Percentiles rank a stretch among this genome's conserved stretches.
These are phyloP conservation scores for Suillus subaureus DNA, from an alignment of 768 basidiomycete genomes.

Conservation along the genomic window DNA sequence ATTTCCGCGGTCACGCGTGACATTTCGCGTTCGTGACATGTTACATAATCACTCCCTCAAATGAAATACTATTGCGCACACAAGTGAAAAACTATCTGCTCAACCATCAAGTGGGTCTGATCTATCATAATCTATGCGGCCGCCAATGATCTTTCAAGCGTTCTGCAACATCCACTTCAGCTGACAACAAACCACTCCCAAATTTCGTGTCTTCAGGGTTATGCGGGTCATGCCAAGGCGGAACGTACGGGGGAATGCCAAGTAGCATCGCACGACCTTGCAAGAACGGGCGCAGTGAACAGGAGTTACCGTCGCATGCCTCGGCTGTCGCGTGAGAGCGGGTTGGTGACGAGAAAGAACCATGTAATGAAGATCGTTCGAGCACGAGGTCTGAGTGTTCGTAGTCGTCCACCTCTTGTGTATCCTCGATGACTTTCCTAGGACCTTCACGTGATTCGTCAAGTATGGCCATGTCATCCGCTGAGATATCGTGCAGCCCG, in stretches of 20 bases:
- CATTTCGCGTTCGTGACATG: conserved; percentile 5
- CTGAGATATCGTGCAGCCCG: not conserved
- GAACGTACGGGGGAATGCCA: conserved; percentile 28
- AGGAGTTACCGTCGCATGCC: not conserved
- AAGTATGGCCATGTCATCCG: conserved; percentile 2
- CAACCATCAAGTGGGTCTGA: not conserved
- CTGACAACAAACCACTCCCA: conserved; percentile 39
- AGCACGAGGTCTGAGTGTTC: conserved; percentile 9
- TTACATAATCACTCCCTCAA: not conserved
- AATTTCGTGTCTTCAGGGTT: conserved; percentile 6
- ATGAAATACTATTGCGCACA: not conserved
- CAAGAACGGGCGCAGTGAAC: conserved; percentile 34
- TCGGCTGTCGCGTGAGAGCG: not conserved
- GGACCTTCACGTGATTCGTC: conserved; percentile 10
- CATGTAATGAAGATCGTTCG: conserved; percentile 12
- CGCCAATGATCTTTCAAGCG: conserved; percentile 64
- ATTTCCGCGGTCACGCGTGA: conserved; percentile 3
- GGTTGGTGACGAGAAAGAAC: conserved; percentile 6
- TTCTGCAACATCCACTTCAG: conserved; percentile 65
- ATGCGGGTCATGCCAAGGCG: conserved; percentile 7
- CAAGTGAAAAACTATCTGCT: not conserved
- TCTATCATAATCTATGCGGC: conserved; percentile 53
- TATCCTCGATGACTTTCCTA: conserved; percentile 13
- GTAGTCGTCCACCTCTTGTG: not conserved
- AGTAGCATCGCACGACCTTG: conserved; percentile 58